Base-by-base conservation (phyloP, 257 asterid genomes). In the Parsonsia alboflavescens region DNA sequence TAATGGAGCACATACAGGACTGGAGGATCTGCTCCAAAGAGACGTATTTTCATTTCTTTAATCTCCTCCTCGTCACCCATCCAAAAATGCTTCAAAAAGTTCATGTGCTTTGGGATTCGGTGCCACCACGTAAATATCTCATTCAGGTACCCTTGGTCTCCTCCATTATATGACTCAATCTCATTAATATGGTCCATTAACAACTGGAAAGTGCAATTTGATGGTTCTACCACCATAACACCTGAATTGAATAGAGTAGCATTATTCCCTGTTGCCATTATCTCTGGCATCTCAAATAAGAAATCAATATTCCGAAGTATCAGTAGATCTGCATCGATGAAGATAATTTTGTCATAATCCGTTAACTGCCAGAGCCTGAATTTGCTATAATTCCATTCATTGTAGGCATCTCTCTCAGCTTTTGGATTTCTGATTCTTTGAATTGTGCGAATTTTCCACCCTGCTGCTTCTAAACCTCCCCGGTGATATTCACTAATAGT, bases 51-150 rank as follows among this genome's bases (percentile, higher is more conserved):
- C 86, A 73, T 85, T 73, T 88, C 83, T 30, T 86, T 93, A 46
- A 73, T 81, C 84, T 85, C 91, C 24, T 82, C 89, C 74, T 88
- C 96, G 16, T 93, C 98, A 0, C 96, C 96, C 17, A 82, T 48
- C 98, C 97, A 91, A 65, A 89, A 93, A 72, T 93, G 93, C 73
- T 93, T 93, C 87, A 93, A 75, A 74, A 89, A 93, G 78, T 93
- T 93, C 93, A 93, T 86, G 75, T 84, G 96, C 62, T 89, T 93
- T 1, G 98, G 98, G 71, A 93, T 86, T 44, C 98, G 79, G 63
- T 93, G 98, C 98, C 98, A 93, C 97, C 98, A 91, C 9, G 98
- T 88, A 85, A 91, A 93, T 41, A 93, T 65, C 81, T 93, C 98
- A 16, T 93, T 93, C 77, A 93, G 56, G 72, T 93, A 93, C 5